Evolutionary conservation across 2,329 filamentous ascomycete genomes (phyloP).

Genomic region (Alternaria ethzedia): DNA sequence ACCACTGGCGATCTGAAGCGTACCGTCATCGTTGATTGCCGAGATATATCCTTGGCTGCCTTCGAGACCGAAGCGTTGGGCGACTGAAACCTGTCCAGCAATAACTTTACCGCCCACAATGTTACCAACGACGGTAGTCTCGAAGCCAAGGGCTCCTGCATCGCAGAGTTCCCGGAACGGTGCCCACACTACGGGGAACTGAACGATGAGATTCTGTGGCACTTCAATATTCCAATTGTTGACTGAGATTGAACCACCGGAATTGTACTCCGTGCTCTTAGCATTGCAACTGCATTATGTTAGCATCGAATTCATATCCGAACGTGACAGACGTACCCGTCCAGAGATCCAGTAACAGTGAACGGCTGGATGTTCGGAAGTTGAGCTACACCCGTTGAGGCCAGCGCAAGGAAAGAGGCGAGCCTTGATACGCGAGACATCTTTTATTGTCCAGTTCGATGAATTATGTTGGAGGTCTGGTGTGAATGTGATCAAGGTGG

Average conservation of each 20-base stretch:
- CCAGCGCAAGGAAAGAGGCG: conserved; percentile 26
- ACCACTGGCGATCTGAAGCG: conserved; percentile 47
- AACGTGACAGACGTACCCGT: conserved; percentile 24
- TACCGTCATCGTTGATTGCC: conserved; percentile 42
- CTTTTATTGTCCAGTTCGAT: conserved; percentile 4
- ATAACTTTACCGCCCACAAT: conserved; percentile 46
- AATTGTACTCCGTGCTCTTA: conserved; percentile 47
- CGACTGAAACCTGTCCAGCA: conserved; percentile 49
- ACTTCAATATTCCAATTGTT: conserved; percentile 56
- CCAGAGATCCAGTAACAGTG: conserved; percentile 35
- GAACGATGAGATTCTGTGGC: conserved; percentile 58
- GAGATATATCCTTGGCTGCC: conserved; percentile 47
- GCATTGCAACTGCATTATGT: conserved; percentile 23
- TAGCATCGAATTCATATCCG: neutral
- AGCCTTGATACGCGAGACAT: conserved; percentile 27
- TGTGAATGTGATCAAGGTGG: neutral
- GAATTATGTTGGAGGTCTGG: neutral
- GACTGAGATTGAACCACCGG: conserved; percentile 55
- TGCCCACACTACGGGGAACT: conserved; percentile 57
- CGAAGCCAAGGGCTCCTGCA: conserved; percentile 27
- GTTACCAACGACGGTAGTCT: conserved; percentile 49
- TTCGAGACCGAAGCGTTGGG: conserved; percentile 46
- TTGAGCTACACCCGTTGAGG: conserved; percentile 25
- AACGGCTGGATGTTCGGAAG: conserved; percentile 34
- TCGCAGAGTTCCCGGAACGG: conserved; percentile 47